Evolutionary conservation across 2,329 filamentous ascomycete genomes (phyloP), one percentile per base, ranked within the genome.

Genomic region (Periconia digitata): DNA sequence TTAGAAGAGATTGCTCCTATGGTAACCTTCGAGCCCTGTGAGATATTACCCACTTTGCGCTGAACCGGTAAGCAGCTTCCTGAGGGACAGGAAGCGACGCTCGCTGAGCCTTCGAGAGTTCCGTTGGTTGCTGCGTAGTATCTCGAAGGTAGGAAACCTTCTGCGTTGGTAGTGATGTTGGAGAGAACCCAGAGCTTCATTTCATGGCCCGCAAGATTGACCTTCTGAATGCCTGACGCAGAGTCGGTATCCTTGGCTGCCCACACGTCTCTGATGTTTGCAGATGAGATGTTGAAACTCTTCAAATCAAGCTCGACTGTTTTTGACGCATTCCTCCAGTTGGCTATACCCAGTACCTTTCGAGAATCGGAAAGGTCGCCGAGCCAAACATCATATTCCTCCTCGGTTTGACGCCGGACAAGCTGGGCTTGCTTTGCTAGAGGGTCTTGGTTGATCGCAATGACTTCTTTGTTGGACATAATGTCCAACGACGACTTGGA

Each of bases 371-470:
- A 63, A 1, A 75, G 66, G 7, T 66, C 57, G 8, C 72, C 72
- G 6, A 64, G 58, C 63, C 66, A 75, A 8, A 73, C 49, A 38
- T 75, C 73, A 52, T 64, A 67, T 29, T 66, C 58, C 43, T 73
- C 67, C 40, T 69, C 66, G 0, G 70, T 71, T 47, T 67, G 70
- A 24, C 73, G 62, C 15, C 69, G 70, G 1, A 76, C 62, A 1
- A 85, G 67, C n/a, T 71, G 71, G 0, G 80, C 79, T 38, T 80
- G 78, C 44, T 76, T 66, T 0, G 74, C 79, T 0, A 84, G 63
- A 0, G 75, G 50, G 55, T 85, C 82, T 54, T 85, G 81, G 55
- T 84, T 84, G 58, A 82, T 79, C 0, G 76, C 76, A 20, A 85
- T 79, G 18, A 82, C 75, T 46, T 82, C 80, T 21, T 73, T 69